Evolutionary conservation across 352 stramenopile genomes (phyloP), one percentile per base, ranked within the genome.

Genomic region (Pythium grandisporangium): DNA sequence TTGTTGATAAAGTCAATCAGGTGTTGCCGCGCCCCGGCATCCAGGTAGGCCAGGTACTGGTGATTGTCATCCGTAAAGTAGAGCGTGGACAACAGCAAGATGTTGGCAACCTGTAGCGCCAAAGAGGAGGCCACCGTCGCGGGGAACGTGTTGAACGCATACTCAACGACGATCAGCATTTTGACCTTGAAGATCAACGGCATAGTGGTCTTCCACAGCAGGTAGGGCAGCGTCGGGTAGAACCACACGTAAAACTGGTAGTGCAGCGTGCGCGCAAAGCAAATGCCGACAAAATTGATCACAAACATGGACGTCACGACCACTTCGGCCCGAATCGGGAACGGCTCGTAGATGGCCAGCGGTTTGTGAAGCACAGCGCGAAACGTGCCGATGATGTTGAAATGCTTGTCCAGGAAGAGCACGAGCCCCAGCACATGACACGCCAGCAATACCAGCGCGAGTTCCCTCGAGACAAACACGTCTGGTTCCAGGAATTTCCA

Each of bases 211-310:
- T 90, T 83, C 83, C 83, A 98, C 6, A 97, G 57, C 51, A 99
- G 45, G 46, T 98, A 96, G 13, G 95, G 93, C 25, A 99, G 51
- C 20, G 93, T 93, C 45, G 95, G 79, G 60, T 96, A 98, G 66
- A 98, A 99, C 92, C 92, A 98, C 21, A 70, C 66, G 60, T 96
- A 97, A 53, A 98, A 98, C 70, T 99, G 96, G 71, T 99, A 99
- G 70, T 99, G 96, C 51, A 99, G 57, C 30, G 93, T 98, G 27
- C 96, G 73, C 25, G 92, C 80, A 64, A 98, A 99, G 37, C 77
- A 85, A 39, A 99, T 94, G 37, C 96, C 96, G 36, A 98, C 74
- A 62, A 97, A 98, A 65, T 99, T 99, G 54, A 87, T 85, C 12
- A 65, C 63, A 38, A 96, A 96, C 17, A 96, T 55, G 5, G 73